Base-by-base conservation (phyloP, 1,139 yeast genomes). In the Candida pseudocylindracea region DNA sequence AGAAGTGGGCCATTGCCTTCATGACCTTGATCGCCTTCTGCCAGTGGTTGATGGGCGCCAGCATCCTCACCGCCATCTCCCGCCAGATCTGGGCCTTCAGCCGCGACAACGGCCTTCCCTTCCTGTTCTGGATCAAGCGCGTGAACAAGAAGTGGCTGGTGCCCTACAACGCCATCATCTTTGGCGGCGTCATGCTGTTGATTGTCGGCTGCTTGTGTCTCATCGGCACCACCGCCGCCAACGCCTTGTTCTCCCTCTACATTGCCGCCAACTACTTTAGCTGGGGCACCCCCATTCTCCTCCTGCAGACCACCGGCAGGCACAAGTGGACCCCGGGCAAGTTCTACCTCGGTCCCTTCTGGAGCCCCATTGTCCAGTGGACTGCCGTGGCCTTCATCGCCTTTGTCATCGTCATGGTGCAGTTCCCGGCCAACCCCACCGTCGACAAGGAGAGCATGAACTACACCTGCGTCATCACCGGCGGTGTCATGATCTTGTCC, bases 31-130 rank as follows among this genome's bases (percentile, higher is more conserved):
- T 68, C 43, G 68, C 73, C 2, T 50, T 60, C 40, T 72, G 74
- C 33, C 78, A 70, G 47, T 71, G 64, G 49, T 46, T 70, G 33
- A 74, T 74, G 80, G 81, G 80, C 5, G 57, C 67, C 11, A 63
- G 72, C 1, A 57, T 65, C 26, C 46, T 61, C 30, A 58, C 63
- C 13, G 69, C 69, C 7, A 56, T 61, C 10, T 38, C 39, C 4
- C 34, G 40, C 26, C 40, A 37, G 35, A 37, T 38, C 28, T 37
- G 36, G 27, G 40, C 39, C 10, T 37, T 38, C 30, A 38, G 38
- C 28, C 33, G 32, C 27, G 41, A 38, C 32, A 57, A 60, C 37
- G 69, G 68, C 24, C 48, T 63, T 32, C 62, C 65, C 30, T 53
- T 63, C 38, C 51, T 67, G 10, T 44, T 49, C 26, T 45, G 55